These are phyloP conservation scores for Alternaria sp. DNA, from an alignment of 2,329 filamentous ascomycete genomes.

Conservation along the genomic window DNA sequence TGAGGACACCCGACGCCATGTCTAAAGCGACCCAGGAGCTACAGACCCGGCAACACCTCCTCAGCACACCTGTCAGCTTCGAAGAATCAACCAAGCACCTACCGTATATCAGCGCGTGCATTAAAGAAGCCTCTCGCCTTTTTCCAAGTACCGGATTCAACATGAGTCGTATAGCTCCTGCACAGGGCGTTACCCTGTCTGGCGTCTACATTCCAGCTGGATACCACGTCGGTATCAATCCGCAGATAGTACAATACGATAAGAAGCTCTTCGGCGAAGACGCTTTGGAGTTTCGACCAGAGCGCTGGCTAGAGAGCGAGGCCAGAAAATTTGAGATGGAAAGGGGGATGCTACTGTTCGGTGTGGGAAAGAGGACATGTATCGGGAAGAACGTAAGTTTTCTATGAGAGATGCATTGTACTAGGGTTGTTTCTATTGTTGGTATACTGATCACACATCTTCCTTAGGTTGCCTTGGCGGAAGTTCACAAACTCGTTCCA, in stretches of 20 bases:
- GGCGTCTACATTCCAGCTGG: background rate
- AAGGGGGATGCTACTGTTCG: background rate
- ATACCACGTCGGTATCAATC: background rate
- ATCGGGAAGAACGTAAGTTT: background rate
- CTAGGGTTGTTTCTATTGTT: background rate
- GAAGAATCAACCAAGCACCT: background rate
- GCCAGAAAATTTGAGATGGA: background rate
- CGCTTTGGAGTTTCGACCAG: background rate
- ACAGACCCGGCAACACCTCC: background rate
- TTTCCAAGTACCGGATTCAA: background rate
- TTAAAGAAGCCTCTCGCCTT: background rate
- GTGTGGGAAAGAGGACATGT: background rate
- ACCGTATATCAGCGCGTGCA: background rate
- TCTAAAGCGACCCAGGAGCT: background rate
- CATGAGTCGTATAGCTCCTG: background rate
- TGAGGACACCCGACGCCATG: background rate
- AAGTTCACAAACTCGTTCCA: slow-evolving; percentile 21
- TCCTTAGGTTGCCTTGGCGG: slow-evolving; percentile 18
- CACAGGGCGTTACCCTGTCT: background rate
- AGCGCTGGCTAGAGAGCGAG: background rate
- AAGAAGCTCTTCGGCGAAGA: background rate
- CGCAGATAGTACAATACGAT: background rate
- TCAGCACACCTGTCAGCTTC: background rate
- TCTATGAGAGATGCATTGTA: background rate
- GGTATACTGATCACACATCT: background rate